Conservation (phyloP, 2,329 filamentous ascomycete genomes). For the Colletotrichum godetiae region DNA sequence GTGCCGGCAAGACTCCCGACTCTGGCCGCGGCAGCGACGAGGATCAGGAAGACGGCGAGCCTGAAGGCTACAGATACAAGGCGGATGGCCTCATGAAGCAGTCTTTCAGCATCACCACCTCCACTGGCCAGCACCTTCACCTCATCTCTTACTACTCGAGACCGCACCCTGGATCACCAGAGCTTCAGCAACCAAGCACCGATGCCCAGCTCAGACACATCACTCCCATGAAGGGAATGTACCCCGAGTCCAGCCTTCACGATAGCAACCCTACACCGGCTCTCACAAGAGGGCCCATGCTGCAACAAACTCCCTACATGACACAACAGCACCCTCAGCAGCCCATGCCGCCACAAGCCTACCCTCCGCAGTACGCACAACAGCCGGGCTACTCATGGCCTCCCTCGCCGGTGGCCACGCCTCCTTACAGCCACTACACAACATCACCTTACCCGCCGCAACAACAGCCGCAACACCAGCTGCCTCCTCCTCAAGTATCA, state of each 20-base stretch:
- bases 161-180: constrained; percentile 77
- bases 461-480: constrained; percentile 37
- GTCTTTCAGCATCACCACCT: constrained; percentile 98
- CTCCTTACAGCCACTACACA: constrained; percentile 62
- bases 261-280: constrained; percentile 85
- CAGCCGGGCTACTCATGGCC: constrained; percentile 62
- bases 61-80: constrained; percentile 94
- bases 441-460: constrained; percentile 49
- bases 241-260: constrained; percentile 93
- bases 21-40: constrained; percentile 85
- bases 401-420: constrained; percentile 66
- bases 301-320: constrained; percentile 52
- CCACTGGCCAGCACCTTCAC: constrained; percentile 88
- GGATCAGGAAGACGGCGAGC: constrained; percentile 85
- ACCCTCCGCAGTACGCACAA: constrained; percentile 54
- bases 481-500: constrained; percentile 39
- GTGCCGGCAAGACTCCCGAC: constrained; percentile 82
- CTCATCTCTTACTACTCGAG: constrained; percentile 97
- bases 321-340: constrained; percentile 46
- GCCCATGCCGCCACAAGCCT: constrained; percentile 49
- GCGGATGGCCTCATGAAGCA: constrained; percentile 99
- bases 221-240: constrained; percentile 91
- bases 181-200: constrained; percentile 82
- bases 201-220: constrained; percentile 86
- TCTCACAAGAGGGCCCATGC: constrained; percentile 80